Evolutionary conservation across 2,329 filamentous ascomycete species (phyloP).

Genomic region (Ceratocystis variospora): DNA sequence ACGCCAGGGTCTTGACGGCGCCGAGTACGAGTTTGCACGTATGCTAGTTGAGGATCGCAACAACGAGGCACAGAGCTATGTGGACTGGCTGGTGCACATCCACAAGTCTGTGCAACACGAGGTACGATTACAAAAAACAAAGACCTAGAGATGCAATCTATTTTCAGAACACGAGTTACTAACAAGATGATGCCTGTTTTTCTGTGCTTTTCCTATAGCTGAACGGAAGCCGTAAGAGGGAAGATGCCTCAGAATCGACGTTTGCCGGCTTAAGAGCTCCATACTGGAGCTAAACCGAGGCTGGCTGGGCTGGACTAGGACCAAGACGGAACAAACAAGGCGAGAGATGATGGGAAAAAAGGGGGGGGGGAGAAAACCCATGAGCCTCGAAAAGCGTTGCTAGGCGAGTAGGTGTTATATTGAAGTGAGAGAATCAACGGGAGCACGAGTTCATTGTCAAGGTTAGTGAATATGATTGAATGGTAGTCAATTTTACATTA

Average conservation of each 20-base stretch:
- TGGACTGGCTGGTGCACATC: conserved; percentile 94
- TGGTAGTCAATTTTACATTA: not conserved
- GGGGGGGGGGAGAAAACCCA: not conserved
- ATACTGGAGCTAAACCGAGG: conserved; percentile 34
- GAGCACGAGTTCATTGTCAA: too few relatives aligned
- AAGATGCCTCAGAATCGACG: conserved; percentile 42
- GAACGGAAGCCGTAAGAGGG: conserved; percentile 57
- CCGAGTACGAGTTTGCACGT: conserved; percentile 91
- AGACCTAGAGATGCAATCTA: too few relatives aligned
- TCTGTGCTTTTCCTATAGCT: conserved; percentile 31
- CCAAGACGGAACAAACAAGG: too few relatives aligned
- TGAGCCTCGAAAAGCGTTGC: not conserved
- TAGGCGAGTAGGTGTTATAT: too few relatives aligned
- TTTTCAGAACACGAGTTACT: too few relatives aligned
- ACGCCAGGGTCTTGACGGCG: conserved; percentile 81
- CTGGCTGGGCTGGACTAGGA: not conserved
- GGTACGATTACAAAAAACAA: conserved; percentile 29
- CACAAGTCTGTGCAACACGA: conserved; percentile 89
- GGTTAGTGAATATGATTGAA: too few relatives aligned
- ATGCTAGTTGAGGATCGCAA: conserved; percentile 88
- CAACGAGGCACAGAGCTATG: conserved; percentile 94
- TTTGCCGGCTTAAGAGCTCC: conserved; percentile 46
- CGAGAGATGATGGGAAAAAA: too few relatives aligned
- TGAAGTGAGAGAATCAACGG: too few relatives aligned
- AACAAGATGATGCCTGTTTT: not conserved